Percentiles rank a stretch among this genome's conserved stretches.
Evolutionary conservation across 208 protist genomes (phyloP).

Genomic region (Acanthamoeba rhysodes): DNA sequence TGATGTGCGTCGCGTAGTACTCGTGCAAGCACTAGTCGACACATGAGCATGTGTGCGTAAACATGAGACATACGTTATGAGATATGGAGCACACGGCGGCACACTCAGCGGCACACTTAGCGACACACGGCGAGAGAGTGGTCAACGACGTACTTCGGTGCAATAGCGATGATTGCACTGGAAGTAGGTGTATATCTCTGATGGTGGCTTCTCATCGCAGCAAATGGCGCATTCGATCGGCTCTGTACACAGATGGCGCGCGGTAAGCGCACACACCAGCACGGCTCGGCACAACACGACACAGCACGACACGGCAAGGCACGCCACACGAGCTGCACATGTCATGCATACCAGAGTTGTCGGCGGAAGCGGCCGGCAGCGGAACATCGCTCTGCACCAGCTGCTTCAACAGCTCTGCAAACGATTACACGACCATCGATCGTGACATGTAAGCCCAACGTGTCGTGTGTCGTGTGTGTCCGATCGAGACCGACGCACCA

Average conservation of each 20-base stretch:
- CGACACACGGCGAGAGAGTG: neutral
- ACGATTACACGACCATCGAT: neutral
- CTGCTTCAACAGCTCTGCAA: constrained; percentile 7
- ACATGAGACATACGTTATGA: too few species aligned
- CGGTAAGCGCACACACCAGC: too few species aligned
- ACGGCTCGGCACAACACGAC: too few species aligned
- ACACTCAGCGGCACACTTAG: neutral
- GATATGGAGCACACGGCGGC: neutral
- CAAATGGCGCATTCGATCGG: constrained; percentile 49
- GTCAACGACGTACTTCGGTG: constrained; percentile 11
- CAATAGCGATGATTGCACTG: constrained; percentile 57
- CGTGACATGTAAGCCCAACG: too few species aligned
- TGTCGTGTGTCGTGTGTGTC: too few species aligned
- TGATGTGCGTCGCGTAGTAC: constrained; percentile 68
- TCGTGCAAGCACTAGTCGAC: constrained; percentile 7
- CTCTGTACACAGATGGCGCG: neutral
- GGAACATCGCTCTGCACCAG: neutral
- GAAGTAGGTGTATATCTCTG: constrained; percentile 66
- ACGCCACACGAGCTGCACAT: neutral
- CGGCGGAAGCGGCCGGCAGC: neutral
- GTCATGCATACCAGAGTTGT: neutral
- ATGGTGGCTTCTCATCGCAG: constrained; percentile 27
- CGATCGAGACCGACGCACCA: too few species aligned
- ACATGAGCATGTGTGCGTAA: too few species aligned
- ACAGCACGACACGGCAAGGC: too few species aligned